A percentile compares a stretch with the other conserved stretches of the same genome.
phyloP scores from a whole-genome alignment of 208 protist species.

The Leptomonas pyrrhocoris region DNA sequence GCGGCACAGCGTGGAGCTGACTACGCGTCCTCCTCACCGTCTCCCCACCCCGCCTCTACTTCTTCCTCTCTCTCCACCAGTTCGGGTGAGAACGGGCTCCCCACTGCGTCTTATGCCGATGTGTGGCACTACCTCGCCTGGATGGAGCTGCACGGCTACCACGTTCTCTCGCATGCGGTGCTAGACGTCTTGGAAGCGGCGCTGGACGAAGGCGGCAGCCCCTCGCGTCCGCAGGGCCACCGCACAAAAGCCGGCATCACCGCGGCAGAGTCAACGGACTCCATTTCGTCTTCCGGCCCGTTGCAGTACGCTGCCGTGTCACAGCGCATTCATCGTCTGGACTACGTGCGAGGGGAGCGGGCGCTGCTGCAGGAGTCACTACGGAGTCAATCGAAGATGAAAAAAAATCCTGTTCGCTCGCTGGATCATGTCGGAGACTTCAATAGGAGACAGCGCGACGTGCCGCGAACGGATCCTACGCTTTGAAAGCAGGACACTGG shows the following conservation, averaged over 20 bases:
- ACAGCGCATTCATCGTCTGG: conserved; percentile 41
- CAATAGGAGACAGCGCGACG: not conserved
- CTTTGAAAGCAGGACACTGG: not conserved
- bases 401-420: not conserved
- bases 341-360: conserved; percentile 45
- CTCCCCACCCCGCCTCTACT: not conserved
- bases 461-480: not conserved
- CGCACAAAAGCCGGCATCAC: not conserved
- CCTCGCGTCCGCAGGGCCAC: not conserved
- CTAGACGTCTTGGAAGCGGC: conserved; percentile 40
- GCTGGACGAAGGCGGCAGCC: conserved; percentile 30
- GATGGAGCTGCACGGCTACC: conserved; percentile 67
- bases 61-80: not conserved
- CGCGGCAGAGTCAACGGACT: conserved; percentile 1
- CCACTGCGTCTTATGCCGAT: conserved; percentile 24
- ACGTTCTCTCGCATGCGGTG: conserved; percentile 46
- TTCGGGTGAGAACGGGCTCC: not conserved
- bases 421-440: not conserved
- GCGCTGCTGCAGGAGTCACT: conserved; percentile 12
- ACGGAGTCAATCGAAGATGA: not conserved
- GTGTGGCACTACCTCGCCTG: conserved; percentile 72
- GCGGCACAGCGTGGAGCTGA: conserved; percentile 16
- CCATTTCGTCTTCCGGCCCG: not conserved
- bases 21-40: not conserved
- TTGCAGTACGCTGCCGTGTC: conserved; percentile 21